Evolutionary conservation across 345 rosid species (phyloP).

Genomic region (Gynandropsis gynandra): DNA sequence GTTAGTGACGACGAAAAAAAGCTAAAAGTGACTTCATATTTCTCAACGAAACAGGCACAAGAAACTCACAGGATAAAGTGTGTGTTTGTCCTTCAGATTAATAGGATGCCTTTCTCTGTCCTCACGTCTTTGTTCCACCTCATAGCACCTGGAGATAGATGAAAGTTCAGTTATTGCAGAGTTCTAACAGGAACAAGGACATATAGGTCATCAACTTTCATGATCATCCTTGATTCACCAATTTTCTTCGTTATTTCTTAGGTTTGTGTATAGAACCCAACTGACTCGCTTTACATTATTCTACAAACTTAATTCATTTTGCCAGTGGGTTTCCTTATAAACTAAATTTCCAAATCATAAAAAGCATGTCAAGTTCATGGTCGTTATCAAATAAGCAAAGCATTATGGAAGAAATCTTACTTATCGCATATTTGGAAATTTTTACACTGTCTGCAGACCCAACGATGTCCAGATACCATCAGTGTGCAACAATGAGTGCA

Average conservation of each 20-base stretch:
- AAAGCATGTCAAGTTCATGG: not conserved
- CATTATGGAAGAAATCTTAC: conserved; percentile 41
- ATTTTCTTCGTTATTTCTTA: too few species aligned
- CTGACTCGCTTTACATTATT: too few species aligned
- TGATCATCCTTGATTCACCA: too few species aligned
- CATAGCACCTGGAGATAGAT: conserved; percentile 62
- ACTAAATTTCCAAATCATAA: not conserved
- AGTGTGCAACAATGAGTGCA: conserved; percentile 85
- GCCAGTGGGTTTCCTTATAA: too few species aligned
- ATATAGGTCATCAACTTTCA: conserved; percentile 1
- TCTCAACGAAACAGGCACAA: conserved; percentile 5
- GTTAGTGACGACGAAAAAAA: conserved; percentile 4
- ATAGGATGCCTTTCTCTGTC: conserved; percentile 90
- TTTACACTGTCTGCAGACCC: conserved; percentile 96
- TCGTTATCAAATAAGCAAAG: conserved; percentile 2
- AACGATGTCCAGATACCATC: conserved; percentile 87
- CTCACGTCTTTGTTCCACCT: conserved; percentile 77
- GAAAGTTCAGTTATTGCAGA: conserved; percentile 14
- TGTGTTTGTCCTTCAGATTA: conserved; percentile 75
- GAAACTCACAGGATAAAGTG: conserved; percentile 63
- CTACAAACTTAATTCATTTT: too few species aligned
- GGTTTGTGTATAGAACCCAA: too few species aligned
- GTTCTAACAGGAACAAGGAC: conserved; percentile 1
- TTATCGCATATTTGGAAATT: conserved; percentile 88
- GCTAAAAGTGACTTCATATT: conserved; percentile 9